Evolutionary conservation across 2,329 filamentous ascomycete genomes (phyloP), one percentile per base, ranked within the genome.

Genomic region (Cordyceps javanica): DNA sequence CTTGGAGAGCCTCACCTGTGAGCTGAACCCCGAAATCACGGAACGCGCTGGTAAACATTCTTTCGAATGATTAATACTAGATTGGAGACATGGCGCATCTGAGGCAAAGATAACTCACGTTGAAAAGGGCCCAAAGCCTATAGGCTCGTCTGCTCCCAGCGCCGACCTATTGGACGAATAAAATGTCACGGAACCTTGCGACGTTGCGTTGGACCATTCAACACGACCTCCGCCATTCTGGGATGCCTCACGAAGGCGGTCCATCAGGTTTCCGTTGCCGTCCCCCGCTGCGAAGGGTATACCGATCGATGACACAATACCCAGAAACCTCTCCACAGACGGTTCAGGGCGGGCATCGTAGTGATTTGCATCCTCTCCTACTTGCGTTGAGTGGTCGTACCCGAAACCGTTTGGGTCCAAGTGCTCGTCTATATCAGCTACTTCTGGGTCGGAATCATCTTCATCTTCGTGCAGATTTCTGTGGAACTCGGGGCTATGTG

Each of bases 351-450:
- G 68, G 23, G 70, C 65, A 32, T 73, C 65, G 45, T 69, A 65
- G 52, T 71, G 70, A n/a, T 54, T 59, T 7, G 60, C 50, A 8
- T 59, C 62, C 2, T 65, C 55, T 21, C 65, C 69, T 7, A 60
- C 56, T 53, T 69, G 67, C 28, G 72, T 69, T 19, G 68, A 70
- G 30, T 72, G 73, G 28, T 70, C 70, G 54, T 73, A 71, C 46
- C 70, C 69, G 60, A 80, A 71, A 9, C 75, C 74, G 38, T 73
- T 69, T 2, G 74, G 72, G 0, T 72, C 75, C n/a, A 76, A 49
- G 38, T 79, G 73, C 28, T 84, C 77, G 25, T 83, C 80, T 59
- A 85, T 81, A 63, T 85, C 80, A 26, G 73, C 79, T 63, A 84
- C 82, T 14, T 83, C 82, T 1, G 81, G 81, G 59, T 86, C 83